Base-by-base conservation (phyloP, 2,329 filamentous ascomycete genomes). In the Calonectria honghensis region DNA sequence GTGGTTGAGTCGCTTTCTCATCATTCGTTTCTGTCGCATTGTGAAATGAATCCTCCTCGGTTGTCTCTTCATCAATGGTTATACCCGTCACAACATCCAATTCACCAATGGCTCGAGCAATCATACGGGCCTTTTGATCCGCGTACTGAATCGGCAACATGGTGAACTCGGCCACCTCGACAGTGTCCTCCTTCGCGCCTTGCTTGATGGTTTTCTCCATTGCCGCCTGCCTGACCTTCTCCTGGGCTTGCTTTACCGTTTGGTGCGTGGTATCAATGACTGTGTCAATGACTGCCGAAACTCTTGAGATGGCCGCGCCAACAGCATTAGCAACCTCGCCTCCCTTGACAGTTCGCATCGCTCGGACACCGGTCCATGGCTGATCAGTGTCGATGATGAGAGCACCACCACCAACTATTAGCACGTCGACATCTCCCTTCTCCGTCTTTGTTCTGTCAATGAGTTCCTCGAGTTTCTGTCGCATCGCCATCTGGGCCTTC, bases 241-340 rank as follows among this genome's bases (percentile, higher is more conserved):
- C 59, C 13, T 73, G 57, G 5, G 61, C 61, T 20, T 72, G 63
- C 52, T 69, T 59, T 5, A 61, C 69, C 20, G 57, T 59, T 20
- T 73, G 48, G 16, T 73, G 48, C 6, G 57, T 52, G 2, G 64
- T 18, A 13, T 69, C 52, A 14, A 73, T 67, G 27, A 75, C 71
- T 0, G 66, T 63, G 18, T 71, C 59, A 10, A 71, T 59, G 13
- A 59, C 51, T 6, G 52, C 45, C 31, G 82, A 86, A 2, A 88
- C 86, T 74, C 84, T 81, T 20, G 87, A 85, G 75, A 87, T 87
- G 1, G 87, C 87, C 18, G 88, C 88, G 5, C 88, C 88, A 4
- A 89, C 87, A 0, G 88, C 87, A 73, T 89, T 90, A 2, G 86
- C 87, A 0, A 89, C 87, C 6, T 88, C 87, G 3, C 65, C 66